Base-by-base conservation (phyloP, 1,284 basidiomycete species). In the Stereum hirsutum region DNA sequence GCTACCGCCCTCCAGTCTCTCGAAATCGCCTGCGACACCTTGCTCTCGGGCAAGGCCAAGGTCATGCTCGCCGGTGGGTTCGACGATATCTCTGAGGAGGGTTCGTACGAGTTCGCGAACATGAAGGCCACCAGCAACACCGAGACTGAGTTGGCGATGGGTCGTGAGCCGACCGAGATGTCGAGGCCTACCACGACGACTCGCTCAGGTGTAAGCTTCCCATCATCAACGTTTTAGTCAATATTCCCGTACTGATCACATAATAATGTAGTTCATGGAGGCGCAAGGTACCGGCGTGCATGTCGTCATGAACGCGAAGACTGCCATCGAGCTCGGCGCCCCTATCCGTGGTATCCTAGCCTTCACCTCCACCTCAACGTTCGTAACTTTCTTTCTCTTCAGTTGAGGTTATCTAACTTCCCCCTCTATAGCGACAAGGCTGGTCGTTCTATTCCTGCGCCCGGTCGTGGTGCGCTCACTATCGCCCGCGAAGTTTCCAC, bases 71-170 rank as follows among this genome's bases (percentile, higher is more conserved):
- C 95, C 34, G 96, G 96, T 66, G 96, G 95, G 46, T 97, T 93
- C 68, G 96, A 99, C 58, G 96, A 99, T 63, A 80, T 98, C 60
- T 89, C 87, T 54, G 96, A 99, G 65, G 94, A 97, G 64, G 94
- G 93, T 19, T 95, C 93, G 15, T 95, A 81, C 64, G 93, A 97
- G 66, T 94, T 94, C 64, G 95, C 93, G 45, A 98, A 98, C 74
- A 99, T 99, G 96, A 96, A 97, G 68, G 96, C 96, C 5, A 99
- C 96, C 6, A 93, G 89, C 65, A 97, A 95, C 59, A 86, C 93
- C 5, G 89, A 94, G 63, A 89, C 90, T 30, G 96, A 99, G 66
- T 88, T 97, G 57, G 94, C 94, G 7, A 96, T 96, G 80, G 96
- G 96, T 50, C 92, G 96, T 54, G 95, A 99, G 65, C 95, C 95